These are phyloP conservation scores for Didymellaceae sp. DNA, from an alignment of 2,329 filamentous ascomycete genomes.

Conservation along the genomic window DNA sequence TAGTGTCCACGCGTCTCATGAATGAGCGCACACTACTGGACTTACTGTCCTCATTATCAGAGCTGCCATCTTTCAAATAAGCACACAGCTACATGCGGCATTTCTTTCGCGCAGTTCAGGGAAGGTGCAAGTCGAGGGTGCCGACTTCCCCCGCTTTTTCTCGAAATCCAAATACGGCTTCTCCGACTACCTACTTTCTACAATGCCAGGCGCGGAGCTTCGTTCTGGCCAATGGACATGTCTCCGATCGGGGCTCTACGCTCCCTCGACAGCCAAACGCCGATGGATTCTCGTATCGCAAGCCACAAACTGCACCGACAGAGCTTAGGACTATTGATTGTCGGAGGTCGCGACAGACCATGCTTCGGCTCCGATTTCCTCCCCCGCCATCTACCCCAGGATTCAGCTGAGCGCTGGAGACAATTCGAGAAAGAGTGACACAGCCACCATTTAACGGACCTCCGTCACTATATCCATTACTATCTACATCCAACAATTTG, in stretches of 20 bases:
- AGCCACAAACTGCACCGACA: constrained; percentile 1
- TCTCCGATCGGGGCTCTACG: background rate
- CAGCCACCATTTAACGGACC: background rate
- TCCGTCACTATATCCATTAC: no score
- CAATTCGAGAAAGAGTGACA: background rate
- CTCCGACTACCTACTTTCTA: background rate
- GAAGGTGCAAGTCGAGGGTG: no score
- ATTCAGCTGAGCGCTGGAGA: background rate
- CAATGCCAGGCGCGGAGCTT: constrained; percentile 1
- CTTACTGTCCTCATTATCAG: no score
- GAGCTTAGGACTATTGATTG: background rate
- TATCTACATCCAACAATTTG: no score
- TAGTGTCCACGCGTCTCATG: no score
- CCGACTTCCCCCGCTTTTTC: no score
- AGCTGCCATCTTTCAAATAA: no score
- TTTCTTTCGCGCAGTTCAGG: no score
- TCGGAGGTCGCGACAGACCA: background rate
- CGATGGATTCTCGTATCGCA: constrained; percentile 7
- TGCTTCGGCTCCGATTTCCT: background rate
- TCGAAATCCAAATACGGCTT: no score
- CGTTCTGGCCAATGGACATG: background rate
- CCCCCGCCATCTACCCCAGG: background rate
- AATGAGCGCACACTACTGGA: no score
- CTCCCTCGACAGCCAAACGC: background rate
- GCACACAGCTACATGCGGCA: no score